Conservation (phyloP, 176 grass and related monocot genomes). For the Miscanthus lutarioriparius region DNA sequence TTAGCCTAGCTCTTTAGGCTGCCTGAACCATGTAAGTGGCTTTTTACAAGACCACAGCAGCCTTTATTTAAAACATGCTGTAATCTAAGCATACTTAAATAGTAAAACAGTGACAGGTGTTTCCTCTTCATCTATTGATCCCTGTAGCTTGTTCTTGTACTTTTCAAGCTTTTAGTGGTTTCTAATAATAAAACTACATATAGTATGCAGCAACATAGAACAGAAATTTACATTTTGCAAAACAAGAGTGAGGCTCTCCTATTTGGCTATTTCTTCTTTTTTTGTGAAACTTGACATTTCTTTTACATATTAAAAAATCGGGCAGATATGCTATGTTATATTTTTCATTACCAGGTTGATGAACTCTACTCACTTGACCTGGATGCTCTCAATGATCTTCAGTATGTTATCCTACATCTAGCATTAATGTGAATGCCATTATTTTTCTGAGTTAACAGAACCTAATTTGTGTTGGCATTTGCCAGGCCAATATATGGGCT, state of each 20-base stretch:
- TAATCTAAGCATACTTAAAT: not conserved
- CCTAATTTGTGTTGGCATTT: slow-evolving; percentile 20
- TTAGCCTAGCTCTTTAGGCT: not conserved
- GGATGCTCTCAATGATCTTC: slow-evolving; percentile 73
- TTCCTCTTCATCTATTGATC: not conserved
- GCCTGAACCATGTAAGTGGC: not conserved
- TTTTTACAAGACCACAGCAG: not conserved
- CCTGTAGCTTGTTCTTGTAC: not conserved
- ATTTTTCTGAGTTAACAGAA: not conserved
- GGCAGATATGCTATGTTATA: slow-evolving; percentile 16
- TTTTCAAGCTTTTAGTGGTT: slow-evolving; percentile 1
- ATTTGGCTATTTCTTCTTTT: too few relatives aligned
- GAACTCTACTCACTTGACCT: slow-evolving; percentile 95
- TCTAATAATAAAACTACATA: slow-evolving; percentile 1
- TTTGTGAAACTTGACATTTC: too few relatives aligned
- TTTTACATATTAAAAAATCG: not conserved
- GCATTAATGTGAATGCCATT: slow-evolving; percentile 6
- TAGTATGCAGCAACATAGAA: not conserved
- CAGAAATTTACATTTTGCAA: not conserved
- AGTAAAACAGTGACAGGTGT: not conserved
- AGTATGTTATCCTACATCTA: slow-evolving; percentile 43
- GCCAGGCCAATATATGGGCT: slow-evolving; percentile 85
- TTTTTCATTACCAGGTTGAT: slow-evolving; percentile 65
- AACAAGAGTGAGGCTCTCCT: too few relatives aligned
- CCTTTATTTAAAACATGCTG: not conserved